Evolutionary conservation across 148 eudicot species (phyloP).

Genomic region (Vaccinium macrocarpon): DNA sequence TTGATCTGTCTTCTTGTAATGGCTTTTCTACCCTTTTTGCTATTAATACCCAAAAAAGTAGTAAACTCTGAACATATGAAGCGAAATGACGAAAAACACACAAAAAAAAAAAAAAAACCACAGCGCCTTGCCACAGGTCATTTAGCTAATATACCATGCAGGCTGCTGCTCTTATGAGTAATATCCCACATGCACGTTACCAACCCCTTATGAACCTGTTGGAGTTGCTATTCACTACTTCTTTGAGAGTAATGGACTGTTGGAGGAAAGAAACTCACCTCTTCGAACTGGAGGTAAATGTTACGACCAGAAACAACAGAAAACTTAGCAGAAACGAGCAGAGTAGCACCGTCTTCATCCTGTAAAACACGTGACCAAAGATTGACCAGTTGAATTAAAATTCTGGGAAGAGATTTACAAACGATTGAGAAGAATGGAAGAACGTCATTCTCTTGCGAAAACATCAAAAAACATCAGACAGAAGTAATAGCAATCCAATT

Average conservation of each 20-base stretch:
- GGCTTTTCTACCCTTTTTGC: background rate
- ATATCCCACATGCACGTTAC: background rate
- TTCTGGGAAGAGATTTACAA: background rate
- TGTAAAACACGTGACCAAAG: constrained; percentile 22
- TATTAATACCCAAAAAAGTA: background rate
- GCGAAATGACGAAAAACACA: background rate
- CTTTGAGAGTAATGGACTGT: background rate
- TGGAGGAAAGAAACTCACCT: constrained; percentile 39
- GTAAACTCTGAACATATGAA: background rate
- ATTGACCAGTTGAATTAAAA: background rate
- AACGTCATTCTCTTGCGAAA: background rate
- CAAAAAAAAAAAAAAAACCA: background rate
- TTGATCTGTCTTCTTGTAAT: background rate
- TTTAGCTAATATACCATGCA: background rate
- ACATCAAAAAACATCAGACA: background rate
- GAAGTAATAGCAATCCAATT: background rate
- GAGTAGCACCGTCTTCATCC: constrained; percentile 95
- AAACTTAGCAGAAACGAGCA: constrained; percentile 83
- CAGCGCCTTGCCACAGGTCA: background rate
- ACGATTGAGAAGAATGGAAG: background rate
- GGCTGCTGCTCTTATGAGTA: background rate
- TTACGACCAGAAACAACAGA: constrained; percentile 70
- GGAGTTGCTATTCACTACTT: background rate
- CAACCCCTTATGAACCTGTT: background rate
- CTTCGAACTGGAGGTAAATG: constrained; percentile 81